A percentile compares a stretch with the other conserved stretches of the same genome.
Conservation (phyloP, 1,139 yeast species). For the Blastobotrys proliferans region DNA sequence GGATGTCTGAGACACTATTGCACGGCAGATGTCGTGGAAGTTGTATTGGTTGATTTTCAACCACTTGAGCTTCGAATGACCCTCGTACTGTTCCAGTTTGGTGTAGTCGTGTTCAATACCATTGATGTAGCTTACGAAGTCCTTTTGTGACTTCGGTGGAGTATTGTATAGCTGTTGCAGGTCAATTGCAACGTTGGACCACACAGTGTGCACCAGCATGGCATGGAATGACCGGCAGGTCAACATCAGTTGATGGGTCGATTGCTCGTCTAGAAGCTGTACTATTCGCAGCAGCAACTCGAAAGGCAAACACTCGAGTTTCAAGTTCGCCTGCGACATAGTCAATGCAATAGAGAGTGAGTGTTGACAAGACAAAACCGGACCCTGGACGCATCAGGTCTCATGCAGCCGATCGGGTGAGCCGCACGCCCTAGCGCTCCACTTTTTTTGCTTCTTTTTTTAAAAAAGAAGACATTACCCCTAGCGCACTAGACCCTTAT, state of each 20-base stretch:
- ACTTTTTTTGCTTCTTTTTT: too few species aligned
- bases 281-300: conserved; percentile 5
- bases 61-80: not conserved
- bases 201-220: conserved; percentile 3
- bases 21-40: conserved; percentile 2
- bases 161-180: conserved; percentile 1
- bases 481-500: too few species aligned
- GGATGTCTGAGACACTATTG: not conserved
- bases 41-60: not conserved
- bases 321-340: too few species aligned
- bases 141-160: too few species aligned
- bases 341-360: too few species aligned
- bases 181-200: conserved; percentile 6
- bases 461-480: too few species aligned
- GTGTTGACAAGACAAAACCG: too few species aligned
- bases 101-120: too few species aligned
- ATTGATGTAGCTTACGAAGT: too few species aligned
- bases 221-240: conserved; percentile 5
- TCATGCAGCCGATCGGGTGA: too few species aligned
- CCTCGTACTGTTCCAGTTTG: not conserved
- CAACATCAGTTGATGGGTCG: not conserved
- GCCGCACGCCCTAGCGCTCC: too few species aligned
- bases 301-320: conserved; percentile 7
- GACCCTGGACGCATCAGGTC: too few species aligned
- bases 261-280: not conserved